Percentiles rank a stretch among this genome's conserved stretches.
These are phyloP conservation scores for Coriaria nepalensis DNA, from an alignment of 306 rosid species.

Conservation along the genomic window DNA sequence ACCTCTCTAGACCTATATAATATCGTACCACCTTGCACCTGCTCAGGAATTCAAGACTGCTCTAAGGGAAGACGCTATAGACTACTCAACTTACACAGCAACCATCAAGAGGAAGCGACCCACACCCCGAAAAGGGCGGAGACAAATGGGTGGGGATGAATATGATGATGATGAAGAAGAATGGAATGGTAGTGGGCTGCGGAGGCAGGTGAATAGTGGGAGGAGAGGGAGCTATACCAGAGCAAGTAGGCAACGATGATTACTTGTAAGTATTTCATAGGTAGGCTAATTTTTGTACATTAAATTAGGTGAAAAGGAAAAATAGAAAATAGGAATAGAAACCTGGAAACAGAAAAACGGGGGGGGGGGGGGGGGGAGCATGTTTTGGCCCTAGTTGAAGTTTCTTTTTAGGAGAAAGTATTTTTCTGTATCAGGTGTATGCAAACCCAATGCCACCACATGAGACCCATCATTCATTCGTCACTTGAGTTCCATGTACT, in stretches of 20 bases:
- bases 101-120: constrained; percentile 81
- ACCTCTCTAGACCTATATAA: background rate
- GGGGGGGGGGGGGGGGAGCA: constrained; percentile 14
- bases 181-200: constrained; percentile 34
- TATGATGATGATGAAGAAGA: constrained; percentile 45
- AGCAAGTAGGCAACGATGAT: constrained; percentile 51
- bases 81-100: constrained; percentile 70
- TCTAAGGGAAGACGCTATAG: constrained; percentile 67
- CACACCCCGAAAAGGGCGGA: constrained; percentile 57
- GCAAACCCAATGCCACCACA: too few relatives aligned
- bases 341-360: constrained; percentile 24
- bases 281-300: constrained; percentile 91
- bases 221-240: constrained; percentile 44
- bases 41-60: constrained; percentile 78
- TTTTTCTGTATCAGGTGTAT: too few relatives aligned
- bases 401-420: too few relatives aligned
- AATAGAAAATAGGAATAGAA: constrained; percentile 28
- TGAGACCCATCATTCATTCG: too few relatives aligned
- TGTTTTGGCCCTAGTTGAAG: constrained; percentile 7
- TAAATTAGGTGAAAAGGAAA: constrained; percentile 34
- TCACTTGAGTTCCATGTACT: too few relatives aligned
- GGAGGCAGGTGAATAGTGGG: constrained; percentile 46
- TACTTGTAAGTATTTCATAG: constrained; percentile 45
- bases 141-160: constrained; percentile 38
- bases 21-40: constrained; percentile 1